Evolutionary conservation across 1,284 basidiomycete species (phyloP), one percentile per base, ranked within the genome.

Genomic region (Naganishia sp.): DNA sequence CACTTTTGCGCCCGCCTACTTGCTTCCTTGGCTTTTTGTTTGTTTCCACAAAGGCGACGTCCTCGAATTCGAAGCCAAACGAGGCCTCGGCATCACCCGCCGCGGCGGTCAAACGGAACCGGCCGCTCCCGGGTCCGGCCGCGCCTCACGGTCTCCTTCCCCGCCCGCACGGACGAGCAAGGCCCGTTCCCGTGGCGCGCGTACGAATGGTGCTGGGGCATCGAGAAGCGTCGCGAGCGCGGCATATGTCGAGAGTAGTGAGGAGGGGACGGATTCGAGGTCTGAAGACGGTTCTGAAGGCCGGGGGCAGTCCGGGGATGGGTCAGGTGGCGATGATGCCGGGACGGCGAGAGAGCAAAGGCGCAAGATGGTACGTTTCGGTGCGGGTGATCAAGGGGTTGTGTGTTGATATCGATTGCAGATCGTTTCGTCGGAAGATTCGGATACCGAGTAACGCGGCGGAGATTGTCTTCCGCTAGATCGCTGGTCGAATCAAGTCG

Each of bases 21-120:
- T 54, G 7, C 13, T 15, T 4, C 55, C 3, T 36, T 6, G 36
- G 11, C 6, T 6, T 36, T 6, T 36, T 39, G 10, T 7, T 39
- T 9, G 36, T 13, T 39, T 13, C 6, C 36, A 13, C 50, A 16
- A 64, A 82, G 81, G 79, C 66, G 81, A 81, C 63, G 78, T 82
- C 0, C 64, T 71, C 61, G 74, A 78, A 65, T 82, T 79, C 68
- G 80, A 81, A 61, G 72, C 74, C 23, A 69, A 70, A 49, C 68
- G 77, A 36, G 79, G 79, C 42, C 42, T 66, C n/a, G 65, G 59
- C 1, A 55, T 61, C 43, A 50, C 55, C 36, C 45, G 43, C 3
- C 21, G 33, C n/a, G 25, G 42, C n/a, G 36, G 63, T 21, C 21
- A 21, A 21, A 21, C 21, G 21, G 21, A 21, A 21, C 21, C 21